Evolutionary conservation across 2,329 filamentous ascomycete genomes (phyloP).

Genomic region (Ascochyta koolunga): DNA sequence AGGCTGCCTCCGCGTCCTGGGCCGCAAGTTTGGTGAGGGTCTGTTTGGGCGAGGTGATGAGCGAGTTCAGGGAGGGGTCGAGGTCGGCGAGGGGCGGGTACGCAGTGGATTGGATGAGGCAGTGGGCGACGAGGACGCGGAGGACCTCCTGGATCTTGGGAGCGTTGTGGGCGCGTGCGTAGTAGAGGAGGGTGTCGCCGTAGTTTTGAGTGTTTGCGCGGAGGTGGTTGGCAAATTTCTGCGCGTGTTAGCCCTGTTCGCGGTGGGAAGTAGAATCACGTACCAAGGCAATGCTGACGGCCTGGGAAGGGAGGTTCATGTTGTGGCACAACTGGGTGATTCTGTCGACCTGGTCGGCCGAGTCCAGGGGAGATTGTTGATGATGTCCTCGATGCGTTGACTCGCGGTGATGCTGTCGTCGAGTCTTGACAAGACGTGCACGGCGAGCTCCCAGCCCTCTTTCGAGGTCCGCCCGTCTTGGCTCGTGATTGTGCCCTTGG

Average conservation of each 20-base stretch:
- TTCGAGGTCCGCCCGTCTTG: constrained; percentile 37
- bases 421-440: constrained; percentile 81
- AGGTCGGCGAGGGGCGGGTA: constrained; percentile 76
- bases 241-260: constrained; percentile 23
- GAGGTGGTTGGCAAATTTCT: constrained; percentile 85
- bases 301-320: constrained; percentile 78
- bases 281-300: constrained; percentile 83
- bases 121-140: constrained; percentile 85
- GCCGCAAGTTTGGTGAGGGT: constrained; percentile 74
- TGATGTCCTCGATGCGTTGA: constrained; percentile 73
- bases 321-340: constrained; percentile 79
- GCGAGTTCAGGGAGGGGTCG: constrained; percentile 71
- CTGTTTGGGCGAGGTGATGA: constrained; percentile 74
- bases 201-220: constrained; percentile 76
- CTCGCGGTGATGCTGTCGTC: constrained; percentile 74
- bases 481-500: constrained; percentile 51
- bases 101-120: constrained; percentile 80
- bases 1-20: constrained; percentile 79
- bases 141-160: constrained; percentile 84
- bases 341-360: constrained; percentile 76
- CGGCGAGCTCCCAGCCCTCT: constrained; percentile 89
- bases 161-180: constrained; percentile 79
- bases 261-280: constrained; percentile 35
- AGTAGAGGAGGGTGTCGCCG: constrained; percentile 88
- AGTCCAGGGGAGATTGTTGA: constrained; percentile 74